A percentile compares a stretch with the other conserved stretches of the same genome.
These are phyloP conservation scores for Apiospora malaysiana DNA, from an alignment of 2,329 filamentous ascomycete genomes.

Conservation along the genomic window DNA sequence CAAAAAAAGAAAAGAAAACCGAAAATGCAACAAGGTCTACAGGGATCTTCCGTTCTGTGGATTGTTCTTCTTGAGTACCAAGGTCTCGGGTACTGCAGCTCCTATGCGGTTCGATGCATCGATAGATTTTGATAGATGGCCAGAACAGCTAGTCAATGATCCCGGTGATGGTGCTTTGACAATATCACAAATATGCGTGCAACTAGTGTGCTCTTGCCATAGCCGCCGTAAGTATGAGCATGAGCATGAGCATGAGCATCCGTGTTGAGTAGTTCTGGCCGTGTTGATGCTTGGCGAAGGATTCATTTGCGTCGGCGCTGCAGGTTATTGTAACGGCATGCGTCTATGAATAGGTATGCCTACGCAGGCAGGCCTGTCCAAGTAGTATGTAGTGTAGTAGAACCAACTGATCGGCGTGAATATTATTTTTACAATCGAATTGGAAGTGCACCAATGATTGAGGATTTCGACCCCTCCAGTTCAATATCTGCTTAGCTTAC, in stretches of 20 bases:
- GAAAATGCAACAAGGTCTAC: neutral
- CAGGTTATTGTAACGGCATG: neutral
- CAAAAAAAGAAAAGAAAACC: neutral
- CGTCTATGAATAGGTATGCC: neutral
- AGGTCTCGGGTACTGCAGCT: neutral
- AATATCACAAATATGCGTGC: neutral
- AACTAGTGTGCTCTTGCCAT: neutral
- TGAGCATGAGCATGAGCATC: neutral
- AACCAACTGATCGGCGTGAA: too few species aligned
- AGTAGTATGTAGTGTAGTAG: too few species aligned
- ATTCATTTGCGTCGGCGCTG: neutral
- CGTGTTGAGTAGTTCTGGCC: neutral
- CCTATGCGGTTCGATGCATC: neutral
- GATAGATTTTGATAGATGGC: slow-evolving; percentile 9
- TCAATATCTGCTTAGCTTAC: neutral
- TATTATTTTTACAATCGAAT: neutral
- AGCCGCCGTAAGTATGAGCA: neutral
- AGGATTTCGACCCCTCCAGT: neutral
- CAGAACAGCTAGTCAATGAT: neutral
- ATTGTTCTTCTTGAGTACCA: neutral
- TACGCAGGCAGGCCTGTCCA: neutral
- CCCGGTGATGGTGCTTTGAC: neutral
- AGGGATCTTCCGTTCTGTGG: neutral
- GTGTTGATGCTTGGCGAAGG: neutral
- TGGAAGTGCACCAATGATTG: neutral